phyloP scores from a whole-genome alignment of 2,329 filamentous ascomycete species.

The Curvularia lunata region DNA sequence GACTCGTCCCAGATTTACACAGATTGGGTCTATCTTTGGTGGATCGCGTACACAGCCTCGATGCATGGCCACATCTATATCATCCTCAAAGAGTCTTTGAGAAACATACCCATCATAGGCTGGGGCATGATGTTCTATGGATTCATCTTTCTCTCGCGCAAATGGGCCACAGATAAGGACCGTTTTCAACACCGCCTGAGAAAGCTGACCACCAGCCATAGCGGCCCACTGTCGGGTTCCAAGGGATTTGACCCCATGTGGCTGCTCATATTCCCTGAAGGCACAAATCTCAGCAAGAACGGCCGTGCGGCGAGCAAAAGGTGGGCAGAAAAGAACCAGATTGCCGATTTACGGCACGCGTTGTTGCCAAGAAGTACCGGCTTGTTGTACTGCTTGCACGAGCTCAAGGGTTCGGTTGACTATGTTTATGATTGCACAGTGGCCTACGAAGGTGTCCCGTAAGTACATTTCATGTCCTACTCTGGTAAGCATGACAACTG shows the following conservation, averaged over 20 bases:
- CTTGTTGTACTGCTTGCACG: conserved; percentile 77
- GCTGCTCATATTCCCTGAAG: conserved; percentile 86
- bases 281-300: conserved; percentile 81
- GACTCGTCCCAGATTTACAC: conserved; percentile 70
- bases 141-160: conserved; percentile 93
- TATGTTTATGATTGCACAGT: conserved; percentile 94
- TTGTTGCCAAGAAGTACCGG: conserved; percentile 82
- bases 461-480: conserved; percentile 54
- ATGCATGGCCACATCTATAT: conserved; percentile 90
- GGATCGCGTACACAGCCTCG: conserved; percentile 78
- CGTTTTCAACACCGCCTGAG: conserved; percentile 75
- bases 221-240: conserved; percentile 47
- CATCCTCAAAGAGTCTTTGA: conserved; percentile 86
- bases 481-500: background rate
- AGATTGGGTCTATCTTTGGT: conserved; percentile 94
- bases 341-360: conserved; percentile 72
- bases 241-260: conserved; percentile 78
- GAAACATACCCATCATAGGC: conserved; percentile 80
- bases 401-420: conserved; percentile 75
- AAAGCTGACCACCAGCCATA: conserved; percentile 66
- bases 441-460: conserved; percentile 92
- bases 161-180: conserved; percentile 80
- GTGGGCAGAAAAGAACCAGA: conserved; percentile 77
- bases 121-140: conserved; percentile 84
- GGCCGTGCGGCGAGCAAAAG: conserved; percentile 71